Base-by-base conservation (phyloP, 2,329 filamentous ascomycete species). In the Pseudodiploospora longispora region DNA sequence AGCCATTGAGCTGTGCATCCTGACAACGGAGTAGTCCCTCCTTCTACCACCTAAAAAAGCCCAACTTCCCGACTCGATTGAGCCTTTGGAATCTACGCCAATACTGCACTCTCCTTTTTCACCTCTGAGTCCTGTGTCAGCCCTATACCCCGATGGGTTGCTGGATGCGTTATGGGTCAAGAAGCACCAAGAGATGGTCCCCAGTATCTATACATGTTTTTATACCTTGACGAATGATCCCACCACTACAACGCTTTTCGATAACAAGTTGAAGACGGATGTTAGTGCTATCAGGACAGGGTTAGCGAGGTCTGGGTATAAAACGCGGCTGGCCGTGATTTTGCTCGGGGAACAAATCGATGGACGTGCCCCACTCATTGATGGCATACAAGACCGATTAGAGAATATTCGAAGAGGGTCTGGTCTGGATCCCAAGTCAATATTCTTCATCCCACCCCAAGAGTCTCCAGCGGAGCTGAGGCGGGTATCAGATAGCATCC, bases 91-190 rank as follows among this genome's bases (percentile, higher is more conserved):
- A 33, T 61, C 70, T 27, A 65, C 71, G 12, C 67, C 74, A 47
- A 69, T 81, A n/a, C 69, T 95, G 4, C 91, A 97, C 63, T 97
- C 93, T 9, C 87, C 90, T 2, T 81, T 95, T 52, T 97, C 93
- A 3, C 93, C 91, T 1, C 73, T 97, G 30, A 93, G 86, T 34
- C 89, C 90, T 4, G 76, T 76, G 6, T 95, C 91, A 6, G 72
- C 80, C 3, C 75, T 94, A 3, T 97, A 93, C 59, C 90, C 91
- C 6, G 93, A 97, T 65, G 93, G 91, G 4, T 70, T 96, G 47
- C 80, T 96, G 60, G 81, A 89, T 48, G 75, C 83, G 19, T 67
- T 78, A 48, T 98, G 91, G 91, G 72, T 95, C 43, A 78, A 79
- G 47, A 98, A 97, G 62, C 91, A 97, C 61, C 90, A 95, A 59